Conservation (phyloP, 1,139 yeast species). For the Pichia sp. region DNA sequence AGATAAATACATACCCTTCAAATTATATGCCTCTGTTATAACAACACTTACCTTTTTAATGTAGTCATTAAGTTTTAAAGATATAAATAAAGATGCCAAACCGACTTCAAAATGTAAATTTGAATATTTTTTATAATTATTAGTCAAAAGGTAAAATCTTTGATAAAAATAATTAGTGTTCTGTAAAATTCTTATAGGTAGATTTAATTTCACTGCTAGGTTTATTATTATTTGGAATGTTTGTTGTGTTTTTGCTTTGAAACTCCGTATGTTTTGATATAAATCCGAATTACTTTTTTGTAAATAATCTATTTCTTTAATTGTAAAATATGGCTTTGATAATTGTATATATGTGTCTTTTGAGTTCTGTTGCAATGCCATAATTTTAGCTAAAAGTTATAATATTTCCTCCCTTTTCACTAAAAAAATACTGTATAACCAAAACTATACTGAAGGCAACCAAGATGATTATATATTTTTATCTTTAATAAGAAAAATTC, state of each 20-base stretch:
- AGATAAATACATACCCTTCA: slow-evolving; percentile 25
- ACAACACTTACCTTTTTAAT: slow-evolving; percentile 70
- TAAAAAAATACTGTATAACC: no score
- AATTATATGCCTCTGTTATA: slow-evolving; percentile 34
- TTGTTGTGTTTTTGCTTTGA: slow-evolving; percentile 43
- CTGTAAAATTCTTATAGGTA: slow-evolving; percentile 62
- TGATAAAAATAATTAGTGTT: slow-evolving; percentile 69
- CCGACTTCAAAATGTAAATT: slow-evolving; percentile 48
- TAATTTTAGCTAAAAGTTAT: neutral
- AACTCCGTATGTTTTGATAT: slow-evolving; percentile 33
- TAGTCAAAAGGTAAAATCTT: slow-evolving; percentile 54
- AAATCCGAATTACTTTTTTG: slow-evolving; percentile 42
- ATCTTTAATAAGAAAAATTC: neutral
- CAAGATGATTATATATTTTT: no score
- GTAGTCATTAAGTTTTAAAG: slow-evolving; percentile 84
- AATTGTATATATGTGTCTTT: slow-evolving; percentile 34
- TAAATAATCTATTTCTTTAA: slow-evolving; percentile 51
- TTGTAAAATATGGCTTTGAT: slow-evolving; percentile 60
- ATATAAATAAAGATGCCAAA: slow-evolving; percentile 67
- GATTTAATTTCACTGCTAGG: slow-evolving; percentile 46
- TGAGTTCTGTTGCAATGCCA: neutral
- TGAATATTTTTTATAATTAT: slow-evolving; percentile 41
- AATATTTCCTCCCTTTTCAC: no score
- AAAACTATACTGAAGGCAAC: no score
- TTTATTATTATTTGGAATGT: slow-evolving; percentile 50